Percentiles rank a stretch among this genome's conserved stretches.
phyloP scores from a whole-genome alignment of 352 stramenopile species.

The Phytophthora sp. region DNA sequence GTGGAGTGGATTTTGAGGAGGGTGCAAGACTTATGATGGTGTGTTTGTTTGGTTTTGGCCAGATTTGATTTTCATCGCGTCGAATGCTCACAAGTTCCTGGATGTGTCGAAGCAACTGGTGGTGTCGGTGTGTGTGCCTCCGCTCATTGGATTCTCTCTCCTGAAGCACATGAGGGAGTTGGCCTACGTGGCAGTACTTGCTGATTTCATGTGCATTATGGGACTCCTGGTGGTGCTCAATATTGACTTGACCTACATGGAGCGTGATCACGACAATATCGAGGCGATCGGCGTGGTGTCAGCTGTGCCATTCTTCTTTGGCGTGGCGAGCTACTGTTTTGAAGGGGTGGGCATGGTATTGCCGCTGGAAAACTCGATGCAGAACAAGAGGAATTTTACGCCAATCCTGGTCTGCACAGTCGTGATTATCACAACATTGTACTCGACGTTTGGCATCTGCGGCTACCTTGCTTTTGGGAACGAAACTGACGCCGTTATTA shows the following conservation, averaged over 20 bases:
- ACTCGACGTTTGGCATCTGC: slow-evolving; percentile 86
- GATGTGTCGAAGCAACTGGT: slow-evolving; percentile 58
- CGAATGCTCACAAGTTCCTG: slow-evolving; percentile 85
- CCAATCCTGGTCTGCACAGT: slow-evolving; percentile 74
- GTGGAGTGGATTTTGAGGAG: neutral
- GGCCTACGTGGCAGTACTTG: slow-evolving; percentile 86
- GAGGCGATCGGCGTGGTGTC: slow-evolving; percentile 66
- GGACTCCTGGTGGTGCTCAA: slow-evolving; percentile 85
- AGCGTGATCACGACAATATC: slow-evolving; percentile 50
- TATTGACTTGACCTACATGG: slow-evolving; percentile 82
- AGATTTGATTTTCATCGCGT: slow-evolving; percentile 93
- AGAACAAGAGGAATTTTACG: slow-evolving; percentile 77
- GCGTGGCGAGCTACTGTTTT: slow-evolving; percentile 91
- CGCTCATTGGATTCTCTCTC: slow-evolving; percentile 82
- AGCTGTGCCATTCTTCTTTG: slow-evolving; percentile 88
- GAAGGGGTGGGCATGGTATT: slow-evolving; percentile 92
- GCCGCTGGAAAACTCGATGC: slow-evolving; percentile 87
- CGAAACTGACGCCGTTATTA: slow-evolving; percentile 87
- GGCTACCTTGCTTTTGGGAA: slow-evolving; percentile 89
- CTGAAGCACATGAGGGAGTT: slow-evolving; percentile 89
- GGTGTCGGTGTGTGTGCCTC: slow-evolving; percentile 63
- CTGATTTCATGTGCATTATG: slow-evolving; percentile 89
- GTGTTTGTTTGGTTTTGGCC: neutral
- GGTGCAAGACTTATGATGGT: neutral
- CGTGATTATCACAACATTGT: slow-evolving; percentile 86